Base-by-base conservation (phyloP, 2,329 filamentous ascomycete genomes). In the Aspergillus transmontanensis region DNA sequence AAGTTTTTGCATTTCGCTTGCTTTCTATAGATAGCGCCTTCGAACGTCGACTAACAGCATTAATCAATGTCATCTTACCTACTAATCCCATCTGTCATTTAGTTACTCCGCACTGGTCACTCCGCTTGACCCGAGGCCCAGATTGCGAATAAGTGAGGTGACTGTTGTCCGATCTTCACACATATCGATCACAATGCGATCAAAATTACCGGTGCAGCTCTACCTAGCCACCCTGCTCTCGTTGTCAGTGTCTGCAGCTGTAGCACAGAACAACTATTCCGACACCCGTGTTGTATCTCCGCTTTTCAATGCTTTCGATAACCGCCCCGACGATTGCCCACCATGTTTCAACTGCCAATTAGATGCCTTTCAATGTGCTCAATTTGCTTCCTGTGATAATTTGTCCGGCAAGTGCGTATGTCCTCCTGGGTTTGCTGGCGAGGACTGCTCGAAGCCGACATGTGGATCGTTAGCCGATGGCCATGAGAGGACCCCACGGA, bases 281-380 rank as follows among this genome's bases (percentile, higher is more conserved):
- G 84, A 85, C 57, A 75, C 84, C 67, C 69, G 86, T 87, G 69
- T 87, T 85, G 79, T 81, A 86, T 75, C 86, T 83, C 86, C 87
- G 48, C 87, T 91, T 75, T 83, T 93, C 74, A 86, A 89, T 43
- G 80, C 94, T 54, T 86, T 92, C 79, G 90, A 87, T 68, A 88
- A 90, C 72, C 87, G 92, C 57, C 90, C 93, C 7, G 72, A 76
- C 58, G 72, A 79, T 36, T 83, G 72, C 62, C 77, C 75, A 11
- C 73, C 71, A 68, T 94, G 95, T 83, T 99, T 99, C 85, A 98
- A 99, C 86, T 99, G 95, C 82, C 91, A 97, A 63, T 87, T 99
- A 19, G 94, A 95, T 32, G 92, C 92, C 66, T 96, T 97, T 78
- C 89, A 88, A 66, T 99, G 95, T 78, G 89, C 92, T 66, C 95